Percentiles rank a stretch among this genome's conserved stretches.
These are phyloP conservation scores for Polytrichum commune DNA, from an alignment of 225 moss, liverwort and hornwort genomes.

Conservation along the genomic window DNA sequence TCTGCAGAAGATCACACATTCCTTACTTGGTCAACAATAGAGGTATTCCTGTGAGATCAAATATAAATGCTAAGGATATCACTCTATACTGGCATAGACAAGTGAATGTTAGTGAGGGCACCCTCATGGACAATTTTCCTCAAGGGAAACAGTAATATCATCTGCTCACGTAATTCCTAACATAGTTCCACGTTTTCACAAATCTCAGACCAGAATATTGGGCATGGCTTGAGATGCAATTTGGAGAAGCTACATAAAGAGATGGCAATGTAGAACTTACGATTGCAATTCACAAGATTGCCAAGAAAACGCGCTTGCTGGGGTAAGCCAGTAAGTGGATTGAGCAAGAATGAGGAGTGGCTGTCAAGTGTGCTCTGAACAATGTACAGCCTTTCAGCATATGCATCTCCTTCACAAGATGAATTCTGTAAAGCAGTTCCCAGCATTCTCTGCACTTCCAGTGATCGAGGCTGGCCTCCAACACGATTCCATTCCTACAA, in stretches of 20 bases:
- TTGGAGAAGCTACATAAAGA: not conserved
- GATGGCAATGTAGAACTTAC: slow-evolving; percentile 38
- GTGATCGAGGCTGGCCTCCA: slow-evolving; percentile 69
- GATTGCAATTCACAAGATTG: slow-evolving; percentile 63
- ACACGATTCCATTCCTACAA: slow-evolving; percentile 80
- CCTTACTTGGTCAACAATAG: not conserved
- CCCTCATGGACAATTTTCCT: too few species aligned
- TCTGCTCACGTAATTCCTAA: too few species aligned
- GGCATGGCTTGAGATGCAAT: too few species aligned
- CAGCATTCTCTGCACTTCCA: slow-evolving; percentile 93
- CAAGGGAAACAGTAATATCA: too few species aligned
- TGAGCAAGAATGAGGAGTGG: slow-evolving; percentile 30
- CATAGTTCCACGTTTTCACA: too few species aligned
- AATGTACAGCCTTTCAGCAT: slow-evolving; percentile 78
- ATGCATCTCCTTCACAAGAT: slow-evolving; percentile 93
- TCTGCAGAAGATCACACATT: slow-evolving; percentile 42
- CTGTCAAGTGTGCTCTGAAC: slow-evolving; percentile 35
- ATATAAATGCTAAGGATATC: too few species aligned
- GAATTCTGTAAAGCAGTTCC: slow-evolving; percentile 81
- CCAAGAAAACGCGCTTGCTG: slow-evolving; percentile 44
- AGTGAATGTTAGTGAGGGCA: too few species aligned
- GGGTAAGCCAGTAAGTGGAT: slow-evolving; percentile 29
- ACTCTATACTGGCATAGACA: too few species aligned
- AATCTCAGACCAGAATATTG: too few species aligned
- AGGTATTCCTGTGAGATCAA: too few species aligned